Base-by-base conservation (phyloP, 257 asterid species). In the Phtheirospermum japonicum region DNA sequence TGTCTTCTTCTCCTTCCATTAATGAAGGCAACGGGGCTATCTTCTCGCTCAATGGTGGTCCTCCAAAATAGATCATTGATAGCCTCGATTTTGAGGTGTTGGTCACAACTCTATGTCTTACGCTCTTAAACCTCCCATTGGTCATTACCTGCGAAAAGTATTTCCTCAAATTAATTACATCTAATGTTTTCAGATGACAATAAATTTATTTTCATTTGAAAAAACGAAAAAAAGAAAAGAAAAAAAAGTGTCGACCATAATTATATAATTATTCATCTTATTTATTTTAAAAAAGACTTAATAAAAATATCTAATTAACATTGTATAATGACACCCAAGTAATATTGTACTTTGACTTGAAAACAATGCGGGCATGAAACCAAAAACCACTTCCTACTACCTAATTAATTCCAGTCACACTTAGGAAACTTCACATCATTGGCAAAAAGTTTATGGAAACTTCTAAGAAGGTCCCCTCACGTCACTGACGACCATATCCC, bases 21-120 rank as follows among this genome's bases (percentile, higher is more conserved):
- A 83, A 59, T 33, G 84, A 75, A 28, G 87, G 43, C 69, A 84
- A 73, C 17, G 91, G 91, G 11, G 85, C 91, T 37, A 84, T 81
- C 71, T 79, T 84, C 39, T 84, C 88, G 23, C 83, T 74, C 60
- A 84, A 46, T 9, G 91, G 91, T 13, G 91, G 88, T 7, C 91
- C 91, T 63, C 91, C 91, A 46, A 84, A 84, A 52, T 84, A 84
- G 8, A 84, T 84, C 91, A 84, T 84, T 31, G 91, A 84, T 2
- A 84, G 66, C 71, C 91, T 81, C 46, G 91, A 73, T 62, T 81
- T 76, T 4, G 67, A 36, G 39, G 68, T 67, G 61, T 81, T 81
- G 4, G 91, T 63, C 69, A 84, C 42, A 4, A 84, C 91, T 43
- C 88, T 70, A 12, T 84, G 91, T 49, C 75, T 61, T 13, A 84